These are phyloP conservation scores for Candida maltosa DNA, from an alignment of 805 yeast genomes.

Conservation along the genomic window DNA sequence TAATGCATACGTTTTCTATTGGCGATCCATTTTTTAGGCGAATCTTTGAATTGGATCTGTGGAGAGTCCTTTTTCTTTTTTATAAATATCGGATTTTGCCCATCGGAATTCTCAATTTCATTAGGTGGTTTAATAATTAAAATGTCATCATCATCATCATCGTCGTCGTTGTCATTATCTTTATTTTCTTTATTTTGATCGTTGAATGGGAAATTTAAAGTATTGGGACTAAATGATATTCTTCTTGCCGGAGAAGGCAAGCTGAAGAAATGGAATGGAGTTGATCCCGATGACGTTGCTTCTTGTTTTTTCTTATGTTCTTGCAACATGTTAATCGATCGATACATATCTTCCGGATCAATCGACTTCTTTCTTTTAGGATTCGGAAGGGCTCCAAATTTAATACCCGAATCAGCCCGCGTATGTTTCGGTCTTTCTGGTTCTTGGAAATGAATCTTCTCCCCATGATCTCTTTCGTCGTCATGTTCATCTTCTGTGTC, in stretches of 20 bases:
- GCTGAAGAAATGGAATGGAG: conserved; percentile 4
- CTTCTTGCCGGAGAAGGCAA: conserved; percentile 4
- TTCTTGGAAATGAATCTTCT: not conserved
- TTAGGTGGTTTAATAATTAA: conserved; percentile 75
- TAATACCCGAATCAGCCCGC: conserved; percentile 19
- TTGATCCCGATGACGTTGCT: conserved; percentile 7
- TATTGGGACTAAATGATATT: conserved; percentile 1
- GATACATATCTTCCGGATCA: conserved; percentile 79
- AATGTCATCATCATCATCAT: conserved; percentile 61
- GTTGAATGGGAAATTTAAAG: too few species aligned
- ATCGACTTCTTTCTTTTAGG: conserved; percentile 36
- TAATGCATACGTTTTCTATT: conserved; percentile 6
- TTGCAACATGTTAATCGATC: conserved; percentile 80
- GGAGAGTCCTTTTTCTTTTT: conserved; percentile 13
- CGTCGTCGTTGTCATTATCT: conserved; percentile 21
- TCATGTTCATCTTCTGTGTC: conserved; percentile 21
- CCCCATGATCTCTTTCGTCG: conserved; percentile 7
- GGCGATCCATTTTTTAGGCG: conserved; percentile 8
- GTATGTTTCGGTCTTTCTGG: not conserved
- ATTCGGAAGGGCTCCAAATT: conserved; percentile 59
- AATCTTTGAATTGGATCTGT: conserved; percentile 22
- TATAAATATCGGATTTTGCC: conserved; percentile 33
- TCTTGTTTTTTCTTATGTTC: conserved; percentile 39
- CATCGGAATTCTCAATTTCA: conserved; percentile 50
- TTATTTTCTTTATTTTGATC: not conserved